These are phyloP conservation scores for Pseudogymnoascus sp. DNA, from an alignment of 2,329 filamentous ascomycete species.

Conservation along the genomic window DNA sequence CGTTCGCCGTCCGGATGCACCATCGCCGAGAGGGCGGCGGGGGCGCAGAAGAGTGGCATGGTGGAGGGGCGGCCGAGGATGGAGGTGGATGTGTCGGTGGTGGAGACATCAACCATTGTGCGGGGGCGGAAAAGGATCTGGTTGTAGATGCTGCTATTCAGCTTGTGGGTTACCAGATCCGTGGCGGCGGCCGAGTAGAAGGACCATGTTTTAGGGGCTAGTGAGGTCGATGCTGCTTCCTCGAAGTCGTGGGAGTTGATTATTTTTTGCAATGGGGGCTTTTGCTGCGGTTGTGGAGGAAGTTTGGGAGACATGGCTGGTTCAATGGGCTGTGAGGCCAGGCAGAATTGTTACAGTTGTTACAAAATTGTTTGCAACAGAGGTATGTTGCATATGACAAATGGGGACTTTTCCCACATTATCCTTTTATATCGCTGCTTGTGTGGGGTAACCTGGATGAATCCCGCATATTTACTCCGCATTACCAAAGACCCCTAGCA, in stretches of 20 bases:
- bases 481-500: neutral
- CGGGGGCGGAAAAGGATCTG: slow-evolving; percentile 52
- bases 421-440: neutral
- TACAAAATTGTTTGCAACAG: neutral
- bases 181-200: slow-evolving; percentile 61
- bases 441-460: neutral
- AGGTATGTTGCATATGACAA: neutral
- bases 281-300: slow-evolving; percentile 10
- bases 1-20: slow-evolving; percentile 58
- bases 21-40: slow-evolving; percentile 55
- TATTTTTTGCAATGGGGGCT: slow-evolving; percentile 40
- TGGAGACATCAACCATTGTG: slow-evolving; percentile 46
- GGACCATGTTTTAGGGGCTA: slow-evolving; percentile 58
- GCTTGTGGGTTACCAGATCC: slow-evolving; percentile 55
- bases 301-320: neutral
- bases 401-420: neutral
- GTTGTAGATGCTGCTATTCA: slow-evolving; percentile 47
- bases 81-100: slow-evolving; percentile 40
- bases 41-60: slow-evolving; percentile 54
- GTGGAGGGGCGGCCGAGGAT: slow-evolving; percentile 46
- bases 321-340: neutral
- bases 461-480: slow-evolving; percentile 5
- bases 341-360: neutral
- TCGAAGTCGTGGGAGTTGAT: slow-evolving; percentile 56
- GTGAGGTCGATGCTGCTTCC: slow-evolving; percentile 42